Evolutionary conservation across 805 yeast species (phyloP), one percentile per base, ranked within the genome.

Genomic region (Ogataea trehalophila): DNA sequence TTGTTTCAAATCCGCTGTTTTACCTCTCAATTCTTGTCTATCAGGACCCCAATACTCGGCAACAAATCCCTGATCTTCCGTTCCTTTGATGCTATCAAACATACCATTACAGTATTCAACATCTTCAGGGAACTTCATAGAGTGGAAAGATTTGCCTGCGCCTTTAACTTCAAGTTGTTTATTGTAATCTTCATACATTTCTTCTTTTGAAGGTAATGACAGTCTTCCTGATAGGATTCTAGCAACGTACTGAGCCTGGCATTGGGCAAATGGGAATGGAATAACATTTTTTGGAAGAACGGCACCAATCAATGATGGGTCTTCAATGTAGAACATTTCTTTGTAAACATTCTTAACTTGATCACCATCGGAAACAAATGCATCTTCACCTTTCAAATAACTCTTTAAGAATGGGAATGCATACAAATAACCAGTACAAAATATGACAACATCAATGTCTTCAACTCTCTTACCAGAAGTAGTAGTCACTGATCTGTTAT

Each of bases 391-490:
- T 17, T 57, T 59, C 9, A 62, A 61, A 13, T 66, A 67, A 33
- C 52, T 52, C 39, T 76, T 72, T 43, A 87, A 62, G 55, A 78
- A 85, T 18, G 95, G 94, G 47, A 78, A 71, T 35, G 79, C 75
- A 57, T 81, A 81, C 41, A 79, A 68, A 62, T 85, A 87, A 1
- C 95, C 95, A 0, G 95, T 87, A 43, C 87, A 85, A 61, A 81
- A 85, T 9, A 87, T 68, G 9, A 87, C 68, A 20, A 60, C 58
- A 51, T 86, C 91, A 37, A 85, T 75, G 35, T 70, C 70, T 1
- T 56, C 54, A 2, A 82, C 48, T 11, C 56, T 61, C 3, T 63
- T 53, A 2, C 85, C 89, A 52, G 79, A 80, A 4, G 55, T 69
- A 48, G 83, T 77, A 13, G 62, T 57, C 2, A 81, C 73, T 0